Evolutionary conservation across 306 rosid species (phyloP), one percentile per base, ranked within the genome.

Genomic region (Myrica gale): DNA sequence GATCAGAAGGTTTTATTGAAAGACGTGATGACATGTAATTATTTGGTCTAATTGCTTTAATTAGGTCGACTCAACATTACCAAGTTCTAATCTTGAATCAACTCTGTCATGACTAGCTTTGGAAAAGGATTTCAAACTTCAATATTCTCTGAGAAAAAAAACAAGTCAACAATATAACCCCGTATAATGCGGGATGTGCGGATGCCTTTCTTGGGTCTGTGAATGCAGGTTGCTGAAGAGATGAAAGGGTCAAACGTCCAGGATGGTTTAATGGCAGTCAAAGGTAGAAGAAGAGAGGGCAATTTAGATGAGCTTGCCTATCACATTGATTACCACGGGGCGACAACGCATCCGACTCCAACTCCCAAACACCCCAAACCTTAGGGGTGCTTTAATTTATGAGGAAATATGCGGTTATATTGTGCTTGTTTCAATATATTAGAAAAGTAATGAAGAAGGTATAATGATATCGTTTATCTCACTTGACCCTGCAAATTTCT

Each of bases 311-410:
- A 87, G 43, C 79, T 79, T 79, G 84, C 91, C 77, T 94, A 88
- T 80, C 97, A 94, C 69, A 87, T 63, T 54, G 98, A 94, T 80
- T 94, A 94, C 83, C 94, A 90, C 73, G 97, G 97, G 82, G 97
- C 86, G 77, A 86, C 94, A 12, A 91, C 98, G 76, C 98, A 94
- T 86, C 98, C 98, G 9, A 79, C 66, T 68, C 90, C 90, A 78
- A 90, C 88, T 62, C 98, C 98, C 16, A 90, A 77, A 68, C 98
- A 94, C 86, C 91, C 98, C 71, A 87, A 52, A 53, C 96, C 90
- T 53, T 88, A 86, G 6, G 6, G 80, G 72, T 68, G 55, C 50
- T 77, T 65, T 50, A 48, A 81, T 82, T 44, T 42, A 20, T 8
- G 74, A 73, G 5, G 53, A 55, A 75, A 75, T 83, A 81, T 78